phyloP scores from a whole-genome alignment of 1,139 yeast species.

The Hemisphaericaspora lyxosophila region DNA sequence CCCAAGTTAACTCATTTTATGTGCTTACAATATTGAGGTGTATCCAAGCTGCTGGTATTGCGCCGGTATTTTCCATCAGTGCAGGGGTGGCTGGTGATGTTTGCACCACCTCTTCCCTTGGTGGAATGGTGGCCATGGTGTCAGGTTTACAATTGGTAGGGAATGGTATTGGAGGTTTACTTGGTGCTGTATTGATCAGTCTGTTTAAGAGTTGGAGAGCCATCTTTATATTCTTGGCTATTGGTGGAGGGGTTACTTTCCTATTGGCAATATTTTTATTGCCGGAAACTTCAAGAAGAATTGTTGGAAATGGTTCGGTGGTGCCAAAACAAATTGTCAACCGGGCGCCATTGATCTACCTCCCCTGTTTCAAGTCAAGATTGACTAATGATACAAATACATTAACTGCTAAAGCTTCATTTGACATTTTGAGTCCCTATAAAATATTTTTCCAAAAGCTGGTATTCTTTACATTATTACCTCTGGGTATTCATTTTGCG shows the following conservation, averaged over 20 bases:
- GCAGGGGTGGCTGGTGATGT: conserved; percentile 45
- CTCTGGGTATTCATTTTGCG: conserved; percentile 38
- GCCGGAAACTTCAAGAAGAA: conserved; percentile 37
- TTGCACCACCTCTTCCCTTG: conserved; percentile 35
- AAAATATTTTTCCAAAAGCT: conserved; percentile 25
- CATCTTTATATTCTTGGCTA: conserved; percentile 37
- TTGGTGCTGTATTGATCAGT: conserved; percentile 36
- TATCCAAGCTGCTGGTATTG: conserved; percentile 42
- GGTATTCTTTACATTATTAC: conserved; percentile 27
- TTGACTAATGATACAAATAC: conserved; percentile 30
- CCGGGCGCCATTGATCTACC: conserved; percentile 23
- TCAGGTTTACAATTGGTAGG: conserved; percentile 38
- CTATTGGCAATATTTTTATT: conserved; percentile 23
- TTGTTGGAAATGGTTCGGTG: conserved; percentile 43
- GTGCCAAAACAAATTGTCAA: conserved; percentile 23
- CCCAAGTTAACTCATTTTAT: conserved; percentile 38
- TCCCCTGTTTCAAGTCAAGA: conserved; percentile 24
- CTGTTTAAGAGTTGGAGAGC: conserved; percentile 37
- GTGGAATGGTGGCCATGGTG: conserved; percentile 40
- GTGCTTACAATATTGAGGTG: conserved; percentile 35
- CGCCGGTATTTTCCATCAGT: conserved; percentile 40
- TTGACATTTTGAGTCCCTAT: conserved; percentile 31
- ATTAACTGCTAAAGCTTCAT: conserved; percentile 17
- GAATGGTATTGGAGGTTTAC: conserved; percentile 40
- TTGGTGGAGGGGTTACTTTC: conserved; percentile 36